Evolutionary conservation across 306 rosid genomes (phyloP).

Genomic region (Oxytropis ochrocephala): DNA sequence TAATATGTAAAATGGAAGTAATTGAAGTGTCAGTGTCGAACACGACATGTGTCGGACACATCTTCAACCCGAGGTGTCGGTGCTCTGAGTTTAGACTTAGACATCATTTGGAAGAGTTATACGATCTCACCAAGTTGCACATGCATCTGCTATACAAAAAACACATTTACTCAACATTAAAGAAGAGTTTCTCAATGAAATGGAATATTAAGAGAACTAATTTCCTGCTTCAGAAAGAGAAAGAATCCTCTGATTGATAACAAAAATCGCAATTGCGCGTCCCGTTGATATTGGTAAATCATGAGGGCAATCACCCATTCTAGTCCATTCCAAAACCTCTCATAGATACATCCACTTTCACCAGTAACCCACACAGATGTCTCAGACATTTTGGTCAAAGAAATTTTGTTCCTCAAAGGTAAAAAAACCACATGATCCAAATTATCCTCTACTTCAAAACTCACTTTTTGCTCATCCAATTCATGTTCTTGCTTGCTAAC

Average conservation of each 20-base stretch:
- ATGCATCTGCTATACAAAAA: constrained; percentile 52
- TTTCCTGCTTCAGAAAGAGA: constrained; percentile 73
- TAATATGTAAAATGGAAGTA: too few relatives aligned
- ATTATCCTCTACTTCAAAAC: constrained; percentile 1
- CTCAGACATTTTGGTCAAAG: constrained; percentile 72
- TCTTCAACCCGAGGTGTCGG: too few relatives aligned
- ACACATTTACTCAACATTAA: background rate
- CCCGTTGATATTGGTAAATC: constrained; percentile 65
- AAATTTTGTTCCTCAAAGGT: constrained; percentile 70
- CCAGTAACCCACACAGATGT: constrained; percentile 82
- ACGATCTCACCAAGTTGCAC: constrained; percentile 62
- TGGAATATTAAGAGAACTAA: constrained; percentile 1
- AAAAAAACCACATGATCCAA: constrained; percentile 23
- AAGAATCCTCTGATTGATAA: constrained; percentile 61
- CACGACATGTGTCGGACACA: too few relatives aligned
- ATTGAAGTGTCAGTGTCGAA: too few relatives aligned
- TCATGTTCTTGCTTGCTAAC: constrained; percentile 27
- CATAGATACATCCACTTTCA: constrained; percentile 84
- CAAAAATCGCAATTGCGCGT: constrained; percentile 53
- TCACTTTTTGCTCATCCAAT: constrained; percentile 20
- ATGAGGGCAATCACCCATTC: constrained; percentile 92
- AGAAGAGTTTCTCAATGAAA: constrained; percentile 10
- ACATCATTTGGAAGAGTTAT: too few relatives aligned
- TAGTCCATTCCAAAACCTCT: constrained; percentile 96
- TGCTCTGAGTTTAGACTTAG: too few relatives aligned